These are phyloP conservation scores for Xylaria grammica DNA, from an alignment of 495 filamentous ascomycete genomes.

Conservation along the genomic window DNA sequence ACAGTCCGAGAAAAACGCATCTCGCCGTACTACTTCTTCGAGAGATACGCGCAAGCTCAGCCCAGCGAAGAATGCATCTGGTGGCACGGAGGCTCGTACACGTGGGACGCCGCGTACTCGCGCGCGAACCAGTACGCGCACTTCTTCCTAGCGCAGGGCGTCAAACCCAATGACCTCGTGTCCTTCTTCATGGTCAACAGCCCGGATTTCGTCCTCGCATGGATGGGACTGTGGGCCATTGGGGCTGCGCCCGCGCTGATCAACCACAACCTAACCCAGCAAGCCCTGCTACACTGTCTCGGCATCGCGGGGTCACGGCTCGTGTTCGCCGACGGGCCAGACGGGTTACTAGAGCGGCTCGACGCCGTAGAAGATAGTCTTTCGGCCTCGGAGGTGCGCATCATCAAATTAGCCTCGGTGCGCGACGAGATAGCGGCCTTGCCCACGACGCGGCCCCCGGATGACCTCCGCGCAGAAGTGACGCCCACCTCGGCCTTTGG, in stretches of 20 bases:
- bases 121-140: slow-evolving; percentile 66
- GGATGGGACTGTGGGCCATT: slow-evolving; percentile 66
- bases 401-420: slow-evolving; percentile 55
- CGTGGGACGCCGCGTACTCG: slow-evolving; percentile 62
- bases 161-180: slow-evolving; percentile 69
- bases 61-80: slow-evolving; percentile 65
- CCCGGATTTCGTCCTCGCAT: slow-evolving; percentile 69
- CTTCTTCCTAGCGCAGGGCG: slow-evolving; percentile 63
- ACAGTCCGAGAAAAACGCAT: slow-evolving; percentile 54
- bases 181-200: slow-evolving; percentile 72
- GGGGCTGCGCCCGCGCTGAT: slow-evolving; percentile 74
- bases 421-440: slow-evolving; percentile 53
- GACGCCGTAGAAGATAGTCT: slow-evolving; percentile 56
- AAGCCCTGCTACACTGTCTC: slow-evolving; percentile 73
- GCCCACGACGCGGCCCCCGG: slow-evolving; percentile 54
- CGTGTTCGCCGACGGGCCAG: slow-evolving; percentile 70
- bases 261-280: slow-evolving; percentile 71
- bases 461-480: slow-evolving; percentile 54
- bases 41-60: slow-evolving; percentile 54
- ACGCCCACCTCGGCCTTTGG: slow-evolving; percentile 58
- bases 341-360: slow-evolving; percentile 57
- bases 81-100: slow-evolving; percentile 68
- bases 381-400: slow-evolving; percentile 57
- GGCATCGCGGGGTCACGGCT: slow-evolving; percentile 63
- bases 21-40: slow-evolving; percentile 71